Conservation (phyloP, 257 asterid genomes). For the Gentiana straminea region DNA sequence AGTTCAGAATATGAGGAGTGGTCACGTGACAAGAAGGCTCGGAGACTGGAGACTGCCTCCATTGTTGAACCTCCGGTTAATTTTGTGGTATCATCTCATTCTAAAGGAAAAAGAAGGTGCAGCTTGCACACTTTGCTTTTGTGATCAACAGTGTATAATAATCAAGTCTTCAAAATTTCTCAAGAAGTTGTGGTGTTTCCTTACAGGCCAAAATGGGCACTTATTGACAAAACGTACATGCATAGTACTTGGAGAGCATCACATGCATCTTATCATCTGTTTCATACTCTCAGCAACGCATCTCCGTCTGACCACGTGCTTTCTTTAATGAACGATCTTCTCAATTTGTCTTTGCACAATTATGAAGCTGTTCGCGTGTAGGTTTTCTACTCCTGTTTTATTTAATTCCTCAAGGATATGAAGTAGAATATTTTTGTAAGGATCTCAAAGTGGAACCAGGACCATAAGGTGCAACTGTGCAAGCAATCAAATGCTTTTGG, state of each 20-base stretch:
- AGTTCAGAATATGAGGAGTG: constrained; percentile 98
- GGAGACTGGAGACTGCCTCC: constrained; percentile 92
- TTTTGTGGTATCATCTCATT: constrained; percentile 73
- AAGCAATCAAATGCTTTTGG: background rate
- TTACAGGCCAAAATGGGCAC: constrained; percentile 94
- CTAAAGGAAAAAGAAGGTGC: constrained; percentile 90
- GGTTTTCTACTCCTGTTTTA: constrained; percentile 9
- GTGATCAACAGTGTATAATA: background rate
- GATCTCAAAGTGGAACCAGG: background rate
- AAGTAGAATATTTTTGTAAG: too few relatives aligned
- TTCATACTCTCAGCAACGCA: constrained; percentile 40
- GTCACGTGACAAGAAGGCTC: constrained; percentile 84
- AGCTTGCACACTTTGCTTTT: constrained; percentile 11
- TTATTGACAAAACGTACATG: constrained; percentile 84
- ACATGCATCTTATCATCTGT: constrained; percentile 80
- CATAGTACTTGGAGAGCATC: constrained; percentile 98
- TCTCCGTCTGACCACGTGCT: constrained; percentile 58
- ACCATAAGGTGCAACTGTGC: background rate
- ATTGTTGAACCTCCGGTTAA: constrained; percentile 85
- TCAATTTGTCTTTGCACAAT: constrained; percentile 71
- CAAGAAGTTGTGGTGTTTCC: constrained; percentile 4
- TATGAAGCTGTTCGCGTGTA: constrained; percentile 94
- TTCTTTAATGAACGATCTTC: constrained; percentile 75
- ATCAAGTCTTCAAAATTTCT: constrained; percentile 10
- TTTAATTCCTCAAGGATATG: background rate